These are phyloP conservation scores for Citrus medica DNA, from an alignment of 345 rosid genomes.

Conservation along the genomic window DNA sequence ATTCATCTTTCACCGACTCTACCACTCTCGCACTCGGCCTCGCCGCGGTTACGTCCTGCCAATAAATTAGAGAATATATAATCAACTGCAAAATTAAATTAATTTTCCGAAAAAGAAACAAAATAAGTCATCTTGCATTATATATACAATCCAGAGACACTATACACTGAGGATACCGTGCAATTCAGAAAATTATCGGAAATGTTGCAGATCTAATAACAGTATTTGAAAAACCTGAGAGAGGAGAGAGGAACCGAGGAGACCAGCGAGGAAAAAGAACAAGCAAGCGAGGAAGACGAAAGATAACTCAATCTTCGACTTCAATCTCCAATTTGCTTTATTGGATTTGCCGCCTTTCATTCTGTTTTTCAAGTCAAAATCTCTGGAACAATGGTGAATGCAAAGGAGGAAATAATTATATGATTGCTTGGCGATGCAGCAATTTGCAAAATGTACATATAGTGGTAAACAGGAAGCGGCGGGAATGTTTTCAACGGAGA, in stretches of 20 bases:
- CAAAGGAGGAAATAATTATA: not conserved
- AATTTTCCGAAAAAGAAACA: not conserved
- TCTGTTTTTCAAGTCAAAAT: not conserved
- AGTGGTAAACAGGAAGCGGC: not conserved
- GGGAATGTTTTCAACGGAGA: not conserved
- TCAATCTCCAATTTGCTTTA: conserved; percentile 25
- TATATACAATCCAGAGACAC: not conserved
- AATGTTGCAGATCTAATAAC: not conserved
- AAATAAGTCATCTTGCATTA: not conserved
- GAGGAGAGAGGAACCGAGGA: conserved; percentile 35
- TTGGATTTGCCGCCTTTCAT: conserved; percentile 33
- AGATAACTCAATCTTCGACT: conserved; percentile 32
- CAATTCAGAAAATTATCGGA: not conserved
- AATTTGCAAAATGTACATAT: not conserved
- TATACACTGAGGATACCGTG: not conserved
- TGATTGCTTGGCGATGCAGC: not conserved
- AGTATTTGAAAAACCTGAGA: conserved; percentile 35
- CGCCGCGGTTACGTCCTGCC: conserved; percentile 20
- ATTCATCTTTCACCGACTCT: conserved; percentile 21
- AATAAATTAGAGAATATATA: not conserved
- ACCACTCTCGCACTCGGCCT: conserved; percentile 22
- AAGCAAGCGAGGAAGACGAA: conserved; percentile 36
- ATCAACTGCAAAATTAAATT: not conserved
- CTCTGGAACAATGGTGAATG: not conserved
- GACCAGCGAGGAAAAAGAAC: conserved; percentile 52